Evolutionary conservation across 768 basidiomycete species (phyloP).

Genomic region (Pisolithus marmoratus): DNA sequence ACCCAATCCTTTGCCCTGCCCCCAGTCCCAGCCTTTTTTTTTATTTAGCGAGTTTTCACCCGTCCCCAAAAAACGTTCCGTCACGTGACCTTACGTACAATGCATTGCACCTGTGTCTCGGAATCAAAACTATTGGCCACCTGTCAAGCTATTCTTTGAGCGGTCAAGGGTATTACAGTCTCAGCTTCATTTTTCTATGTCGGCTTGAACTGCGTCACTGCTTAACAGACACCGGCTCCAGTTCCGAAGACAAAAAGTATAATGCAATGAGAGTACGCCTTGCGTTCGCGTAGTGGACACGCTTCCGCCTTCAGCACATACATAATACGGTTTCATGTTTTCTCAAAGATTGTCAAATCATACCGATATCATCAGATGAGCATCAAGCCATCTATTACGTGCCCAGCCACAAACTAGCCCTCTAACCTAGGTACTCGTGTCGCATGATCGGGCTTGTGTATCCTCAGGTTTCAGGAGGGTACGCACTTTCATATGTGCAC

Average conservation of each 20-base stretch:
- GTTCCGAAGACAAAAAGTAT: too few relatives aligned
- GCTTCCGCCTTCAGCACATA: background rate
- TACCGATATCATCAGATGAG: background rate
- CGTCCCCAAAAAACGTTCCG: slow-evolving; percentile 21
- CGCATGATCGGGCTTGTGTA: too few relatives aligned
- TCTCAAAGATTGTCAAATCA: background rate
- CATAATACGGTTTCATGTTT: background rate
- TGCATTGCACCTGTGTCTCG: background rate
- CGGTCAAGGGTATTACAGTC: too few relatives aligned
- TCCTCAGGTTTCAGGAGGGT: too few relatives aligned
- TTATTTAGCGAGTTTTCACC: slow-evolving; percentile 14
- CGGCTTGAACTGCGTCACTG: too few relatives aligned
- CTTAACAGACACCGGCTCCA: too few relatives aligned
- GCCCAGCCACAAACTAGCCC: background rate
- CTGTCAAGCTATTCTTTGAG: too few relatives aligned
- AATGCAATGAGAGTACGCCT: background rate
- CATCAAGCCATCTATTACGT: background rate
- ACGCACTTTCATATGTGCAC: too few relatives aligned
- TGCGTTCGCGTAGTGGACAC: background rate
- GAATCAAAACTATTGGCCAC: background rate
- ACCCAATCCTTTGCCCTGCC: slow-evolving; percentile 7
- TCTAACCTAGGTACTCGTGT: too few relatives aligned
- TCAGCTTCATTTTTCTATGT: too few relatives aligned
- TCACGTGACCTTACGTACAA: slow-evolving; percentile 26
- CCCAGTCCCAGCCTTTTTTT: slow-evolving; percentile 30